These are phyloP conservation scores for Cryptomeria japonica DNA, from an alignment of 75 land plant genomes.

Conservation along the genomic window DNA sequence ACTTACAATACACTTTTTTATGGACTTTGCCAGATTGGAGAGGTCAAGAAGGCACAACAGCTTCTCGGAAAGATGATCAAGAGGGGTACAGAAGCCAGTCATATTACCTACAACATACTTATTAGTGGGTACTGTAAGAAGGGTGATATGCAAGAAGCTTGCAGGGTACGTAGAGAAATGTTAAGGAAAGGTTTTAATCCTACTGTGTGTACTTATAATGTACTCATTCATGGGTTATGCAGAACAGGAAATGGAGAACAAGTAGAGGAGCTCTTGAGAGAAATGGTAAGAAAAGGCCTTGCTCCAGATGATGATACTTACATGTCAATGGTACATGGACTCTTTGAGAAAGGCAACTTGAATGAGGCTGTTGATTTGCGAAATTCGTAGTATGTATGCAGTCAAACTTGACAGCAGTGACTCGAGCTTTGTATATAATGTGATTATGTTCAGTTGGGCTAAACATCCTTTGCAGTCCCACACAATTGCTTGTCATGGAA, in stretches of 20 bases:
- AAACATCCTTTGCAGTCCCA: background rate
- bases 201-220: constrained; percentile 53
- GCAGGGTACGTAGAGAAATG: constrained; percentile 72
- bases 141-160: constrained; percentile 71
- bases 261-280: constrained; percentile 46
- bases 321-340: constrained; percentile 33
- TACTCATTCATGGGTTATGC: constrained; percentile 52
- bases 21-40: constrained; percentile 56
- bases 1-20: constrained; percentile 66
- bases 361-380: background rate
- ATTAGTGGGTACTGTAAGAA: constrained; percentile 73
- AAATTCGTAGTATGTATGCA: background rate
- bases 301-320: constrained; percentile 49
- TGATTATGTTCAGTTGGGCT: background rate
- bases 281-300: constrained; percentile 62
- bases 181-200: constrained; percentile 59
- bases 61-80: constrained; percentile 60
- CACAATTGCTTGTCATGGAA: background rate
- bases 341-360: constrained; percentile 14
- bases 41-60: constrained; percentile 47
- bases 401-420: background rate
- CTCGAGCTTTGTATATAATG: background rate
- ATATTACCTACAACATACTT: constrained; percentile 70
- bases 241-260: constrained; percentile 35
- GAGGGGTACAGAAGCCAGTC: constrained; percentile 58